A percentile compares a stretch with the other conserved stretches of the same genome.
These are phyloP conservation scores for Pulveroboletus sp. DNA, from an alignment of 768 basidiomycete species.

Conservation along the genomic window DNA sequence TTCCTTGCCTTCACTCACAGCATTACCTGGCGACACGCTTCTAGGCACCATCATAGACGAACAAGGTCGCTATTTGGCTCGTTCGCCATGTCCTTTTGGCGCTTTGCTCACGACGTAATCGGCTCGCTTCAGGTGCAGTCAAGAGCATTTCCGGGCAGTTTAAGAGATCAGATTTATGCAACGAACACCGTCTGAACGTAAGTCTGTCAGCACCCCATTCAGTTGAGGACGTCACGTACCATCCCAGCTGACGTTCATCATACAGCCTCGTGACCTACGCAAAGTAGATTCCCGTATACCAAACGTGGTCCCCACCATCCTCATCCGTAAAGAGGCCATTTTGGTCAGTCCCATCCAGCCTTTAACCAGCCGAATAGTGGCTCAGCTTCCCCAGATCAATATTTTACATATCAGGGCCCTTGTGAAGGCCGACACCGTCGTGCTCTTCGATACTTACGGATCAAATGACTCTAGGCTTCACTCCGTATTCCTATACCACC, in stretches of 20 bases:
- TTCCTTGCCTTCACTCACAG: constrained; percentile 8
- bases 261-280: constrained; percentile 87
- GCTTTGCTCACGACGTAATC: constrained; percentile 25
- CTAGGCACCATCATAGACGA: constrained; percentile 84
- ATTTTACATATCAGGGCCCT: constrained; percentile 93
- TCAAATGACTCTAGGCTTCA: constrained; percentile 82
- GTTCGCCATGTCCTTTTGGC: not conserved
- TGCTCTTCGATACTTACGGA: constrained; percentile 90
- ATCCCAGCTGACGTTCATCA: constrained; percentile 22
- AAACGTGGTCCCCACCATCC: constrained; percentile 91
- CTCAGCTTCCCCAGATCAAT: constrained; percentile 56
- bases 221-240: constrained; percentile 14
- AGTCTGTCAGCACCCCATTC: constrained; percentile 29
- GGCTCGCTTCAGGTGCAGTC: constrained; percentile 58
- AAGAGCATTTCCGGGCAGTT: constrained; percentile 87
- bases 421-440: constrained; percentile 87
- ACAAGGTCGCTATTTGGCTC: constrained; percentile 51
- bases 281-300: constrained; percentile 95
- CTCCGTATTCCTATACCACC: constrained; percentile 82
- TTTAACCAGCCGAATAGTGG: constrained; percentile 3
- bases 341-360: constrained; percentile 49
- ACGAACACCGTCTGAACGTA: constrained; percentile 87
- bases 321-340: constrained; percentile 82
- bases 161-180: constrained; percentile 84
- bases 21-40: constrained; percentile 14